Conservation (phyloP, 1,139 yeast species). For the Scheffersomyces quercinus region DNA sequence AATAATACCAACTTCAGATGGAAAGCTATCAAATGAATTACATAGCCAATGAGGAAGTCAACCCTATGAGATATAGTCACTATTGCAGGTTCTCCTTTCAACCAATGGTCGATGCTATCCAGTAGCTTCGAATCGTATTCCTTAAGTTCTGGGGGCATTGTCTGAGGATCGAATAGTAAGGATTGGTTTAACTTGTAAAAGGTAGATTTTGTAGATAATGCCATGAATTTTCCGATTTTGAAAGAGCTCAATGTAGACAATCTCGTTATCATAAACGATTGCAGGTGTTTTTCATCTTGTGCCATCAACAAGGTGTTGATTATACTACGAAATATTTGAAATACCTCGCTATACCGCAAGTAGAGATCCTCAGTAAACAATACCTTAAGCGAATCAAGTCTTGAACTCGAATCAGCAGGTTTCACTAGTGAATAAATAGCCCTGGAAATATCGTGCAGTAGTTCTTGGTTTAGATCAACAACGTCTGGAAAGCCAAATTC, state of each 20-base stretch:
- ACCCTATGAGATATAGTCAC: slow-evolving; percentile 21
- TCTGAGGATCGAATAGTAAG: slow-evolving; percentile 32
- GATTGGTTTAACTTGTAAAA: slow-evolving; percentile 35
- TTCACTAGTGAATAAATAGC: too few species aligned
- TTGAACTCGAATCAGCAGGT: slow-evolving; percentile 16
- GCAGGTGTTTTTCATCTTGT: background rate
- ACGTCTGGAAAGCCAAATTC: too few species aligned
- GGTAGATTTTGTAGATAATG: slow-evolving; percentile 34
- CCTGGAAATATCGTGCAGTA: too few species aligned
- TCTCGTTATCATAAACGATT: slow-evolving; percentile 9
- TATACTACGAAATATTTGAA: slow-evolving; percentile 27
- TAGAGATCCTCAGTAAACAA: slow-evolving; percentile 27
- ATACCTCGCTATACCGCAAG: slow-evolving; percentile 32
- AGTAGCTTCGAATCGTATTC: slow-evolving; percentile 21
- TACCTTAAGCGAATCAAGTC: slow-evolving; percentile 28
- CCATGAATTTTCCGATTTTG: slow-evolving; percentile 35
- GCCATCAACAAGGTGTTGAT: slow-evolving; percentile 15
- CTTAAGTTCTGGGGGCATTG: slow-evolving; percentile 24
- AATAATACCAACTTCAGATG: slow-evolving; percentile 34
- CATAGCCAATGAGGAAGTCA: slow-evolving; percentile 34
- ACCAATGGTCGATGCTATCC: slow-evolving; percentile 43
- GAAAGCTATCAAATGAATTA: slow-evolving; percentile 33
- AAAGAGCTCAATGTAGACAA: slow-evolving; percentile 31
- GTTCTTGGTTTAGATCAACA: too few species aligned
- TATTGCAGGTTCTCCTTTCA: slow-evolving; percentile 30